Percentiles rank a stretch among this genome's conserved stretches.
phyloP scores from a whole-genome alignment of 805 yeast species.

The Saccharomycopsis sp. region DNA sequence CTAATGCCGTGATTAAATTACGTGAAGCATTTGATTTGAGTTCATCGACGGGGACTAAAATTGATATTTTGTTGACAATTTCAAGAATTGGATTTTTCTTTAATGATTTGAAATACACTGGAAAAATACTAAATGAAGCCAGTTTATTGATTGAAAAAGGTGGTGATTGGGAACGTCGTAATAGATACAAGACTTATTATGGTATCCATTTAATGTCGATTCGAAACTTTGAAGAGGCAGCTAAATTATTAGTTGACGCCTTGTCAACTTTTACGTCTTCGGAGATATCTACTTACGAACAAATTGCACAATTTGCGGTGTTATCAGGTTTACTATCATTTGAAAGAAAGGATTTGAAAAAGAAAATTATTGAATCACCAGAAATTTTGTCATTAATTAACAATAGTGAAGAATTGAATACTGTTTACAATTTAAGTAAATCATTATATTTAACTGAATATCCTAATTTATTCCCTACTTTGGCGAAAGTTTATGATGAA shows the following conservation, averaged over 20 bases:
- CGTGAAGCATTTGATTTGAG: conserved; percentile 70
- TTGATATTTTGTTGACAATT: conserved; percentile 76
- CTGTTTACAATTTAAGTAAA: conserved; percentile 76
- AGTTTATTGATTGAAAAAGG: conserved; percentile 83
- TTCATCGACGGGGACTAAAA: conserved; percentile 83
- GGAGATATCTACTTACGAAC: conserved; percentile 82
- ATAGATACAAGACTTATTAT: conserved; percentile 83
- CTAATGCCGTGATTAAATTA: conserved; percentile 59
- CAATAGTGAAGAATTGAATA: conserved; percentile 62
- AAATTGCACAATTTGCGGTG: conserved; percentile 81
- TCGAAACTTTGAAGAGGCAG: conserved; percentile 80
- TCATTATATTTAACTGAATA: conserved; percentile 87
- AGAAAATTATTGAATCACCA: conserved; percentile 85
- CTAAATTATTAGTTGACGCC: conserved; percentile 79
- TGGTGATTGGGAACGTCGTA: conserved; percentile 99
- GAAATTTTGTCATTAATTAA: conserved; percentile 80
- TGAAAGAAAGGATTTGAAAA: conserved; percentile 77
- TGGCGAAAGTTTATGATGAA: conserved; percentile 70
- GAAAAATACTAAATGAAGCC: conserved; percentile 66
- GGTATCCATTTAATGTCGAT: conserved; percentile 82
- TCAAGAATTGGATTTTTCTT: conserved; percentile 86
- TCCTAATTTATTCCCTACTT: conserved; percentile 63
- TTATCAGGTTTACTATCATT: conserved; percentile 81
- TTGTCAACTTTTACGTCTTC: conserved; percentile 93
- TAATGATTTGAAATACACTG: conserved; percentile 64